Percentiles rank a stretch among this genome's conserved stretches.
phyloP scores from a whole-genome alignment of 352 stramenopile genomes.

The Pythium oligandrum region DNA sequence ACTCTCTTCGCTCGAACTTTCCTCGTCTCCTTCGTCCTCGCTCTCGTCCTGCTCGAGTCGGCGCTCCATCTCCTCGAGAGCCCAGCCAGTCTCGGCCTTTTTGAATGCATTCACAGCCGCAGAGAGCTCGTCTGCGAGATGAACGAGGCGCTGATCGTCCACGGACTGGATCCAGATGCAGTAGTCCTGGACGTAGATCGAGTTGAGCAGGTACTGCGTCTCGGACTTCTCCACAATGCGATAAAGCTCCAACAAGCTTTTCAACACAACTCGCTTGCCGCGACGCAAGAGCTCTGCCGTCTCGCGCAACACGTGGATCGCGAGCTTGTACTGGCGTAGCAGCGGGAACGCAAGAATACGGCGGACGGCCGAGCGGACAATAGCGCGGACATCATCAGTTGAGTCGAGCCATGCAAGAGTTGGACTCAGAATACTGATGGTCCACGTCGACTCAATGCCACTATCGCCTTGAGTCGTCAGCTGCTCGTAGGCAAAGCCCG shows the following conservation, averaged over 20 bases:
- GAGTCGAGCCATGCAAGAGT: conserved; percentile 94
- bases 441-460: conserved; percentile 96
- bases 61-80: conserved; percentile 67
- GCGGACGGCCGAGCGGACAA: conserved; percentile 75
- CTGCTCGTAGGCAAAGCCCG: conserved; percentile 95
- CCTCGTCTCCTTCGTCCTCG: conserved; percentile 17
- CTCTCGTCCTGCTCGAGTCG: conserved; percentile 31
- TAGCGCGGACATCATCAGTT: conserved; percentile 40
- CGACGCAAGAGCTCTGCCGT: conserved; percentile 78
- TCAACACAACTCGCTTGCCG: conserved; percentile 87
- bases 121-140: conserved; percentile 31
- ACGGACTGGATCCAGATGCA: conserved; percentile 83
- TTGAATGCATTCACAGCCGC: conserved; percentile 30
- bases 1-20: conserved; percentile 9
- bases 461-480: conserved; percentile 93
- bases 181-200: conserved; percentile 95
- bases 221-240: conserved; percentile 93
- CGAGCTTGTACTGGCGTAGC: conserved; percentile 90
- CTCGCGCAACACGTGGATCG: conserved; percentile 74
- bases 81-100: conserved; percentile 75
- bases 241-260: conserved; percentile 88
- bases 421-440: conserved; percentile 92
- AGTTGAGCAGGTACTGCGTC: conserved; percentile 95
- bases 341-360: conserved; percentile 96
- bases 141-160: conserved; percentile 36